Base-by-base conservation (phyloP, 2,329 filamentous ascomycete genomes). In the Colletotrichum sublineola region DNA sequence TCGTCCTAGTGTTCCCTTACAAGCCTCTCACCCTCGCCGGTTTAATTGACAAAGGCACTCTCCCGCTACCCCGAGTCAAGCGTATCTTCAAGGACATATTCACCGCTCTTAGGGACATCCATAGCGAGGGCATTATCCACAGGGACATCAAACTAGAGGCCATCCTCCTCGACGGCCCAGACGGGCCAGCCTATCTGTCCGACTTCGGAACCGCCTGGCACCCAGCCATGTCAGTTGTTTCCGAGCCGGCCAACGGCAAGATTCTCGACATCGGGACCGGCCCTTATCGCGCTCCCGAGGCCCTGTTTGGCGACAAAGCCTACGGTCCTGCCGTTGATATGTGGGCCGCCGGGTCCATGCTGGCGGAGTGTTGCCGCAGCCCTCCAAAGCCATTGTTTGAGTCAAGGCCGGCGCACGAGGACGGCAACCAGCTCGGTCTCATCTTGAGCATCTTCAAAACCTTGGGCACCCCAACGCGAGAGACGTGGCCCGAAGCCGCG, bases 181-280 rank as follows among this genome's bases (percentile, higher is more conserved):
- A 87, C 7, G 93, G 93, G 0, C 93, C 94, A 5, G 94, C 93
- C 4, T 93, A 91, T 76, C 86, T 99, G 2, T 91, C 94, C 46
- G 96, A 99, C 81, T 98, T 99, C 83, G 96, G 96, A 63, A 97
- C 96, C 50, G 90, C 95, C 11, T 98, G 95, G 95, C 90, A 92
- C 75, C 89, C 92, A 3, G 81, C 86, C 14, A 77, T 88, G 71
- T 86, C 89, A 6, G 82, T 85, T 31, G 82, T 83, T 4, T 87
- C 89, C 18, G 96, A 99, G 79, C 85, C 90, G 1, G 78, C 85
- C 11, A 80, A 89, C 66, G 78, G 86, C 67, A 98, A 98, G 82
- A 93, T 97, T 64, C 92, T 96, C 9, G 97, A 99, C 80, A 93
- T 99, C 36, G 96, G 96, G 46, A 98, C 96, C 1, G 96, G 95